Base-by-base conservation (phyloP, 805 yeast species). In the Blastobotrys chiropterorum region DNA sequence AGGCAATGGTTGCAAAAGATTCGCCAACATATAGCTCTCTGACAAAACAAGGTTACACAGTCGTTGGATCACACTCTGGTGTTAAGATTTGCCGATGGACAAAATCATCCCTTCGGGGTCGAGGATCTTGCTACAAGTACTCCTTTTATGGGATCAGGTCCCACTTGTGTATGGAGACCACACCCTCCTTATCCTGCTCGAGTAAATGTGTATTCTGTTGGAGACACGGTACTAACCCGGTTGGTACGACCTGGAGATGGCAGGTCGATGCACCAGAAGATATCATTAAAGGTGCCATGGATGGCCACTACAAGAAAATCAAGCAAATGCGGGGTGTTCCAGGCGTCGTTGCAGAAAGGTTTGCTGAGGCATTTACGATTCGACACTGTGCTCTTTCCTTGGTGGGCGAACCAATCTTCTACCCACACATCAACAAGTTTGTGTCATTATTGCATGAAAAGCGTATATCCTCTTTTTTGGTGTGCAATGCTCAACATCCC, bases 201-300 rank as follows among this genome's bases (percentile, higher is more conserved):
- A 90, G 90, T 65, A 90, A 90, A 67, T 90, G 97, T 76, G 97
- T 90, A 3, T 90, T 90, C 64, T 90, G 97, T 71, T 90, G 97
- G 97, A 79, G 97, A 66, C 97, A 90, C 68, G 97, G 97, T 47
- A 90, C 97, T 1, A 90, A 90, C 63, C 97, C 97, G 0, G 97
- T 90, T 1, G 96, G 96, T 15, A 90, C 95, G 26, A 84, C 85
- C 54, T 90, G 97, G 97, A 75, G 97, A 62, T 90, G 97, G 97
- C 92, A 89, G 62, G 86, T 89, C 13, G 97, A 90, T 67, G 83
- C 85, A 17, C 97, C 97, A 0, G 90, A 87, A 59, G 82, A 74
- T 54, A 87, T 90, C 48, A 65, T 90, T 51, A 80, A 86, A 45
- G 96, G 96, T 26, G 97, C 97, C 0, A 69, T 90, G 44, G 81